These are phyloP conservation scores for Hyaloscypha finlandica DNA, from an alignment of 495 filamentous ascomycete species.

Conservation along the genomic window DNA sequence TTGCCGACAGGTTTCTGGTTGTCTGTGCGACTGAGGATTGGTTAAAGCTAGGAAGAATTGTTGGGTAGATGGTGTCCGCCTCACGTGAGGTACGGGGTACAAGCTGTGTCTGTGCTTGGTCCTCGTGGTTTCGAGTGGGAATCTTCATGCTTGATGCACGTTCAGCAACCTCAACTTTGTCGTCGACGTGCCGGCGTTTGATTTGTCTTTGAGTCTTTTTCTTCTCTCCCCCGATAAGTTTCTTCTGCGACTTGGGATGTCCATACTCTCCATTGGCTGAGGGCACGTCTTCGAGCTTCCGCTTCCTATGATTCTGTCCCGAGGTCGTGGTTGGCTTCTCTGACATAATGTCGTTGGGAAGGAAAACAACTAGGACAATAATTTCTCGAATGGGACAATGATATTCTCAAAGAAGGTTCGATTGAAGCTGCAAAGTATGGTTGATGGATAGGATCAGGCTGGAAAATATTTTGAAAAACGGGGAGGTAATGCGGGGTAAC, in stretches of 20 bases:
- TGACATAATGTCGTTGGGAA: neutral
- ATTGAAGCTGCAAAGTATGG: no score
- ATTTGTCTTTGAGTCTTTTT: constrained; percentile 2
- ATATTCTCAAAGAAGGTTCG: no score
- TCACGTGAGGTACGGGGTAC: neutral
- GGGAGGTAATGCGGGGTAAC: no score
- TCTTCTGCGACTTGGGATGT: neutral
- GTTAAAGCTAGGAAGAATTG: constrained; percentile 6
- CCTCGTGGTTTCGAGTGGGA: neutral
- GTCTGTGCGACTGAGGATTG: no score
- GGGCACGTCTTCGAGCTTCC: constrained; percentile 1
- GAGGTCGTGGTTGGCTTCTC: neutral
- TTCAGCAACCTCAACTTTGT: constrained; percentile 5
- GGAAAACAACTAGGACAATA: no score
- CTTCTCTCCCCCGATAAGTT: constrained; percentile 1
- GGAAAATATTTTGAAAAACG: no score
- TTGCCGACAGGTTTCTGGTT: no score
- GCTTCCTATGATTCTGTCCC: constrained; percentile 5
- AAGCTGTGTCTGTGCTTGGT: neutral
- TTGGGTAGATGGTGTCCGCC: constrained; percentile 1
- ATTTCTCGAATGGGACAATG: no score
- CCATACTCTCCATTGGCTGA: neutral
- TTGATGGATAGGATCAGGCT: no score
- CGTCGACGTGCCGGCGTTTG: neutral
- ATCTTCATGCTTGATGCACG: constrained; percentile 2